Conservation (phyloP, 2,329 filamentous ascomycete genomes). For the Nigrograna mackinnonii region DNA sequence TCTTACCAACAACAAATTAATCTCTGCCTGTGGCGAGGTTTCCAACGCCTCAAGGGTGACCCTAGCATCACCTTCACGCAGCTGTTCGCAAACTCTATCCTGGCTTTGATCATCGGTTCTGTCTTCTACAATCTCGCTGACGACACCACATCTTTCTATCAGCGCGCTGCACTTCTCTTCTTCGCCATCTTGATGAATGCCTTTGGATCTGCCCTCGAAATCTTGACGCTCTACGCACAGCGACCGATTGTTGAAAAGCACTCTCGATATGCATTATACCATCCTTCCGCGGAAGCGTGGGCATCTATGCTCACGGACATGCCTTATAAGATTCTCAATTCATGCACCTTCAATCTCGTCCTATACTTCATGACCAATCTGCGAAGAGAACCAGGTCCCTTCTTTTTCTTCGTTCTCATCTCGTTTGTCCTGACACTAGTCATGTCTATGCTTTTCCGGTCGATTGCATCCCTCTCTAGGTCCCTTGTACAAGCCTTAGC, state of each 20-base stretch:
- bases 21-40: slow-evolving; percentile 82
- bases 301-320: slow-evolving; percentile 85
- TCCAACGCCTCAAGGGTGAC: slow-evolving; percentile 75
- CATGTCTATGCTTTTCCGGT: slow-evolving; percentile 88
- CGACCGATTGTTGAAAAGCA: slow-evolving; percentile 93
- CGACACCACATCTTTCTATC: slow-evolving; percentile 74
- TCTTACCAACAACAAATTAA: slow-evolving; percentile 75
- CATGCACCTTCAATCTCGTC: slow-evolving; percentile 75
- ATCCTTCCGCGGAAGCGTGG: slow-evolving; percentile 85
- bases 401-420: slow-evolving; percentile 85
- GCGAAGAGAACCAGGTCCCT: slow-evolving; percentile 71
- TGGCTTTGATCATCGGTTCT: slow-evolving; percentile 77
- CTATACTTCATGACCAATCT: slow-evolving; percentile 90
- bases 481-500: slow-evolving; percentile 64
- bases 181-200: slow-evolving; percentile 87
- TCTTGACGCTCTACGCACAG: slow-evolving; percentile 84
- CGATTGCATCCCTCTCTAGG: slow-evolving; percentile 75
- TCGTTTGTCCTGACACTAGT: slow-evolving; percentile 72
- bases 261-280: slow-evolving; percentile 81
- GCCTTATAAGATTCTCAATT: slow-evolving; percentile 79
- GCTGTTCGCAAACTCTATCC: slow-evolving; percentile 71
- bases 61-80: slow-evolving; percentile 72
- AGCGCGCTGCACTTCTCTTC: slow-evolving; percentile 79
- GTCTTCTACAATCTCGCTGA: slow-evolving; percentile 78
- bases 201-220: slow-evolving; percentile 80